phyloP scores from a whole-genome alignment of 441 rosid species.

The Oxalis stricta region DNA sequence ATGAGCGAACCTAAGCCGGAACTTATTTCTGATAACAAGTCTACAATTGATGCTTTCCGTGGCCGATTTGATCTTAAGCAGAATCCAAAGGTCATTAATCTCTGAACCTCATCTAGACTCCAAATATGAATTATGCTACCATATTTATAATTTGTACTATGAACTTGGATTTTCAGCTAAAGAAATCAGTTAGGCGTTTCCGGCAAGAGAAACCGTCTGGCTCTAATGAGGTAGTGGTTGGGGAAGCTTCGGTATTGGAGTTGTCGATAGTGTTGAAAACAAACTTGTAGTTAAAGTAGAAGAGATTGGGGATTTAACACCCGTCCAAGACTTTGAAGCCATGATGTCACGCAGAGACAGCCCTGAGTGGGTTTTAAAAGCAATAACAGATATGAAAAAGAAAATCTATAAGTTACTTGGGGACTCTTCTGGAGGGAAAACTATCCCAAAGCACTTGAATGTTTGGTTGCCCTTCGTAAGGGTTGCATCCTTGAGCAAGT shows the following conservation, averaged over 20 bases:
- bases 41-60: constrained; percentile 29
- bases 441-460: constrained; percentile 37
- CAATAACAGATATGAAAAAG: constrained; percentile 47
- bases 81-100: constrained; percentile 55
- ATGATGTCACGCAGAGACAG: constrained; percentile 74
- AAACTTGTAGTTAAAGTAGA: constrained; percentile 17
- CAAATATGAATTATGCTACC: constrained; percentile 2
- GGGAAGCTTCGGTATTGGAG: constrained; percentile 16
- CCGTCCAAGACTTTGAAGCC: constrained; percentile 70
- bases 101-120: background rate
- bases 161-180: constrained; percentile 36
- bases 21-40: constrained; percentile 35
- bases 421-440: constrained; percentile 21
- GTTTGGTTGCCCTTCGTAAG: constrained; percentile 58
- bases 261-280: constrained; percentile 14
- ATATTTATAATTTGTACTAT: background rate
- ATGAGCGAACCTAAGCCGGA: constrained; percentile 59
- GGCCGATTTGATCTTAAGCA: constrained; percentile 61
- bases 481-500: constrained; percentile 87
- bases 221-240: constrained; percentile 37
- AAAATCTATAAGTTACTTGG: constrained; percentile 34
- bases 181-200: constrained; percentile 38
- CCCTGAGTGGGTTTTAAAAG: constrained; percentile 51
- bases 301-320: constrained; percentile 46
- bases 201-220: constrained; percentile 52